phyloP scores from a whole-genome alignment of 371 early-diverging fungal genomes.

The Gilbertella persicaria region DNA sequence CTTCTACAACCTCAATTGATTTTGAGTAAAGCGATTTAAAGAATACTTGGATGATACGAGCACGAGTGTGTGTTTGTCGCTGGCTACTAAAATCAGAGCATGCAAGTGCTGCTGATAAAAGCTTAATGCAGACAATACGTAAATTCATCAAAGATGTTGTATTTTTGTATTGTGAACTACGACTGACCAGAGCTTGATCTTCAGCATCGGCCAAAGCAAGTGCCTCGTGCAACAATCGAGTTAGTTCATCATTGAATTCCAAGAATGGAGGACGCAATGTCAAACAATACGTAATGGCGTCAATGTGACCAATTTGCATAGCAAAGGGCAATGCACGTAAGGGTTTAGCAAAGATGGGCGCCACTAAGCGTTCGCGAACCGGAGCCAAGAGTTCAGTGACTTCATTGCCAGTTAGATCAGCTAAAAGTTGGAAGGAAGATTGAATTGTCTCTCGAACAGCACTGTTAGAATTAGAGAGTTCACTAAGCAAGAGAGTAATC shows the following conservation, averaged over 20 bases:
- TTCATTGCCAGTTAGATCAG: constrained; percentile 73
- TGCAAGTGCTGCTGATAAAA: constrained; percentile 92
- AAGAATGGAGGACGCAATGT: constrained; percentile 89
- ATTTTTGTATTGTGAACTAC: constrained; percentile 82
- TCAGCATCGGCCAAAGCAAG: constrained; percentile 96
- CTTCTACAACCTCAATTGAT: constrained; percentile 92
- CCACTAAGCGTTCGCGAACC: constrained; percentile 83
- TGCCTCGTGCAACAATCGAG: constrained; percentile 90
- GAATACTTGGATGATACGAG: constrained; percentile 94
- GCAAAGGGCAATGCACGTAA: constrained; percentile 93
- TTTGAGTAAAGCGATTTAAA: constrained; percentile 96
- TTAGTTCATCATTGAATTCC: constrained; percentile 90
- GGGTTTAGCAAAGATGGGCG: constrained; percentile 96
- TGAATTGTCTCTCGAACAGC: constrained; percentile 91
- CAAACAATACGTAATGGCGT: constrained; percentile 96
- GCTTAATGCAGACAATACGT: constrained; percentile 93
- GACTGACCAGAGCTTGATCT: constrained; percentile 90
- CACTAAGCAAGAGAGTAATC: constrained; percentile 84
- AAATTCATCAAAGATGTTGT: constrained; percentile 81
- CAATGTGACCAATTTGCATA: constrained; percentile 98
- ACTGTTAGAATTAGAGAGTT: constrained; percentile 90
- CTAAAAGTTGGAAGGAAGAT: constrained; percentile 77
- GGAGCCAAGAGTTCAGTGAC: constrained; percentile 87
- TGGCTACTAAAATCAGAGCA: constrained; percentile 78
- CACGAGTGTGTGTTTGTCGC: constrained; percentile 74